A percentile compares a stretch with the other conserved stretches of the same genome.
phyloP scores from a whole-genome alignment of 768 basidiomycete species.

The Daedaleopsis nitida region DNA sequence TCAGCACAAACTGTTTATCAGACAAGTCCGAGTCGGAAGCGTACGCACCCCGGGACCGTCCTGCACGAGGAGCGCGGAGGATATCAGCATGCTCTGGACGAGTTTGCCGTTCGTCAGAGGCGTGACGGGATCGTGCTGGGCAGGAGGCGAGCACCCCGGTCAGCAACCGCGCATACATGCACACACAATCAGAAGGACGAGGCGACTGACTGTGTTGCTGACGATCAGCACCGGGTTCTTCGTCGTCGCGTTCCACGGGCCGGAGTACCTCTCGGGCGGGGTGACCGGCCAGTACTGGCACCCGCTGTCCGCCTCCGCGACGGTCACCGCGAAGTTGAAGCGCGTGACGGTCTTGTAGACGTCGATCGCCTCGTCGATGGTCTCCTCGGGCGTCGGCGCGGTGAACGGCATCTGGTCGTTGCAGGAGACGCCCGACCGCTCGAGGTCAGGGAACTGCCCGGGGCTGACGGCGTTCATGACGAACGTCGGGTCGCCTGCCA shows the following conservation, averaged over 20 bases:
- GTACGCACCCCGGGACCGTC: slow-evolving; percentile 30
- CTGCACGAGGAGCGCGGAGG: slow-evolving; percentile 31
- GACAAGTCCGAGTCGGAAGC: neutral
- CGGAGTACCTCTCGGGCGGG: slow-evolving; percentile 29
- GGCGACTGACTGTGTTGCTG: slow-evolving; percentile 25
- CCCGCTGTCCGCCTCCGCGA: slow-evolving; percentile 30
- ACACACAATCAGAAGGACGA: neutral
- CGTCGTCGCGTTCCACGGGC: slow-evolving; percentile 34
- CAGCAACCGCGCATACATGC: neutral
- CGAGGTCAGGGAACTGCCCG: slow-evolving; percentile 20
- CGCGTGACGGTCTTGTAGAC: slow-evolving; percentile 24
- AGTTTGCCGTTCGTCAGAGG: slow-evolving; percentile 28
- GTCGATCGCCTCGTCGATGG: slow-evolving; percentile 29
- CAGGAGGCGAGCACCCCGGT: neutral
- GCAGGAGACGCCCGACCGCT: slow-evolving; percentile 34
- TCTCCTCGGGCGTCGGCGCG: slow-evolving; percentile 16
- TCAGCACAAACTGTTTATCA: neutral
- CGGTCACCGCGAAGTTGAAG: slow-evolving; percentile 20
- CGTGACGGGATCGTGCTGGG: slow-evolving; percentile 32
- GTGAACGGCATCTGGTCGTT: slow-evolving; percentile 30
- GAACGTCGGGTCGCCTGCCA: slow-evolving; percentile 27
- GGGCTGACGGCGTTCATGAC: slow-evolving; percentile 24
- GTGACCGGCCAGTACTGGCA: slow-evolving; percentile 30
- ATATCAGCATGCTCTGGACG: slow-evolving; percentile 24
- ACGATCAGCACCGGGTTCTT: slow-evolving; percentile 30